Evolutionary conservation across 108 stramenopile genomes (phyloP).

Genomic region (Cylindrotheca fusiformis): DNA sequence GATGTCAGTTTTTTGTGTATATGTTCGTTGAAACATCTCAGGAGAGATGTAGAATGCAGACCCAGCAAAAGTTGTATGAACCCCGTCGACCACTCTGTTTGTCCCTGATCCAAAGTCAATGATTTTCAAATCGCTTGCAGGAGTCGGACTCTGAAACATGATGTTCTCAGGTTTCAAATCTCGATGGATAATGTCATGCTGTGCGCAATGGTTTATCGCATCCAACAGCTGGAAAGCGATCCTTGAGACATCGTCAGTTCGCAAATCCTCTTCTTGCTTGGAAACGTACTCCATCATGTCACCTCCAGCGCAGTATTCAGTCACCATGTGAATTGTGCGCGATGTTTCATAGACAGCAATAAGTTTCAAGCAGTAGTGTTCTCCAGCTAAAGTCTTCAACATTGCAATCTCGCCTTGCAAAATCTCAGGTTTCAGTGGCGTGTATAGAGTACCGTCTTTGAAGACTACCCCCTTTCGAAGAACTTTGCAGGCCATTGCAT

Average conservation of each 20-base stretch:
- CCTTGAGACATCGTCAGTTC: slow-evolving; percentile 82
- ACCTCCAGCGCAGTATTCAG: slow-evolving; percentile 76
- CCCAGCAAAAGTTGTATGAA: slow-evolving; percentile 80
- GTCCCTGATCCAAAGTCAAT: slow-evolving; percentile 88
- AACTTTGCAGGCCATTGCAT: slow-evolving; percentile 65
- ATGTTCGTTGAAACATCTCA: slow-evolving; percentile 74
- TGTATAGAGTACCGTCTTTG: slow-evolving; percentile 75
- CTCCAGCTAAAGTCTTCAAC: slow-evolving; percentile 53
- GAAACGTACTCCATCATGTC: slow-evolving; percentile 82
- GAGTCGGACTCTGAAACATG: slow-evolving; percentile 57
- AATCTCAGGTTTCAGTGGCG: slow-evolving; percentile 67
- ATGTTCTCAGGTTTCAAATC: slow-evolving; percentile 52
- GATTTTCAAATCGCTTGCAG: slow-evolving; percentile 57
- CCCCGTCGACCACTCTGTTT: slow-evolving; percentile 18
- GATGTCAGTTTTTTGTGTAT: slow-evolving; percentile 64
- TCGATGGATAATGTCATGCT: slow-evolving; percentile 55
- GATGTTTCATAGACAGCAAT: slow-evolving; percentile 67
- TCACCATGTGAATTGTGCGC: slow-evolving; percentile 56
- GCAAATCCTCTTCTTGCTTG: slow-evolving; percentile 51
- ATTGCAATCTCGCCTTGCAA: slow-evolving; percentile 71
- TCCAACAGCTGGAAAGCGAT: slow-evolving; percentile 73
- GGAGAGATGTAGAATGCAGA: slow-evolving; percentile 83
- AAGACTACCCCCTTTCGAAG: slow-evolving; percentile 75
- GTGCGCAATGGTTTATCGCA: slow-evolving; percentile 74
- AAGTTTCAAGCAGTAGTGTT: slow-evolving; percentile 49